These are phyloP conservation scores for Parachlorella kessleri DNA, from an alignment of 139 green algal genomes.

Conservation along the genomic window DNA sequence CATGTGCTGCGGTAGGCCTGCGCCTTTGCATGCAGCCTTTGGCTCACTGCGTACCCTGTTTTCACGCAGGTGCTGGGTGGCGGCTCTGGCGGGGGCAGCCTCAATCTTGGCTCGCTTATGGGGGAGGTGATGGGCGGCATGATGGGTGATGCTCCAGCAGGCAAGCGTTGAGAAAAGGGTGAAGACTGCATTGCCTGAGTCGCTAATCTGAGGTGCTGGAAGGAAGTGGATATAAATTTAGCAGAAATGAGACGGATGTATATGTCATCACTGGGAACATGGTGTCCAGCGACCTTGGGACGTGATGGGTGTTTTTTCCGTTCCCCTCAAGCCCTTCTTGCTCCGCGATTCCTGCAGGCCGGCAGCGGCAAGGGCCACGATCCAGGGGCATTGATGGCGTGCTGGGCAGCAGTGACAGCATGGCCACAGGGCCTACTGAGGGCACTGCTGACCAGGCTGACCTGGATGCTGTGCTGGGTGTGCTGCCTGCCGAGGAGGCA, in stretches of 20 bases:
- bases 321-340: no score
- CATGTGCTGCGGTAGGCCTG: no score
- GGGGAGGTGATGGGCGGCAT: background rate
- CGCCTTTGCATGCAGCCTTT: no score
- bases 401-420: background rate
- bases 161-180: background rate
- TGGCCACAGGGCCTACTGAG: background rate
- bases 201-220: no score
- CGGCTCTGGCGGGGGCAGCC: background rate
- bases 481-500: slow-evolving; percentile 15
- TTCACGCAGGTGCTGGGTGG: background rate
- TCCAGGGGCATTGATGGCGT: background rate
- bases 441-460: background rate
- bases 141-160: background rate
- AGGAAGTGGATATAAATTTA: no score
- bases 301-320: no score
- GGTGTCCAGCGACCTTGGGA: no score
- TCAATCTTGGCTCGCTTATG: background rate
- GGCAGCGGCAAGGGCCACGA: background rate
- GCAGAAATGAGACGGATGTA: no score
- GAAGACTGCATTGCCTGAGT: no score
- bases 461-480: slow-evolving; percentile 9
- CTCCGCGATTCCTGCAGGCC: no score
- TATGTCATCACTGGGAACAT: no score
- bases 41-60: no score